Base-by-base conservation (phyloP, 1,139 yeast genomes). In the Geotrichum siamense region DNA sequence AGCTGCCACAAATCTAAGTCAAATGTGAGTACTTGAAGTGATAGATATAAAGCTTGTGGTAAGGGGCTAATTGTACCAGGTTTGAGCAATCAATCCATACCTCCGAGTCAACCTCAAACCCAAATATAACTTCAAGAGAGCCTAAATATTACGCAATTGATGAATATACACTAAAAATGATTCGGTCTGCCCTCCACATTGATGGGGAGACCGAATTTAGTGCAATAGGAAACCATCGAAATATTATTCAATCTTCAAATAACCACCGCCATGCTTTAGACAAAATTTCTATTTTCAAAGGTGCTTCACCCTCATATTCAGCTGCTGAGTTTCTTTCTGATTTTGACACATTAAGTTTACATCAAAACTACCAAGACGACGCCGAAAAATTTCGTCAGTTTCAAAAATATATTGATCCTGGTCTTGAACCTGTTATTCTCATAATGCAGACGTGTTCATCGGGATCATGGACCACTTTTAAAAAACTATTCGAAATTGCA, bases 71-170 rank as follows among this genome's bases (percentile, higher is more conserved):
- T n/a, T n/a, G n/a, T n/a, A n/a, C n/a, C n/a, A n/a, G n/a, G n/a
- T n/a, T n/a, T n/a, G n/a, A n/a, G n/a, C n/a, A n/a, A n/a, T n/a
- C n/a, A n/a, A 16, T 5, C 8, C 13, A 16, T 15, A 5, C 15
- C 31, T 28, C 15, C 31, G 5, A 9, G 20, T 15, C n/a, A 6
- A 9, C 21, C 34, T 17, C 6, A n/a, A 6, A 8, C 8, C 17
- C 6, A 16, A 15, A 8, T 9, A 10, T 13, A 29, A 9, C 9
- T 15, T 29, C 8, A 29, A 6, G 9, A 29, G 15, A n/a, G 20
- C 41, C 47, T 13, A 43, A 43, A 34, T 39, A 39, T 36, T 44
- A 44, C 27, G 47, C 47, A 6, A 27, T 44, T 12, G 47, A 44
- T 22, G 43, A 44, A 16, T 40, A 44, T 20, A 44, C 47, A 3